Percentiles rank a stretch among this genome's conserved stretches.
Conservation (phyloP, 352 stramenopile species). For the Phytophthora syringae region DNA sequence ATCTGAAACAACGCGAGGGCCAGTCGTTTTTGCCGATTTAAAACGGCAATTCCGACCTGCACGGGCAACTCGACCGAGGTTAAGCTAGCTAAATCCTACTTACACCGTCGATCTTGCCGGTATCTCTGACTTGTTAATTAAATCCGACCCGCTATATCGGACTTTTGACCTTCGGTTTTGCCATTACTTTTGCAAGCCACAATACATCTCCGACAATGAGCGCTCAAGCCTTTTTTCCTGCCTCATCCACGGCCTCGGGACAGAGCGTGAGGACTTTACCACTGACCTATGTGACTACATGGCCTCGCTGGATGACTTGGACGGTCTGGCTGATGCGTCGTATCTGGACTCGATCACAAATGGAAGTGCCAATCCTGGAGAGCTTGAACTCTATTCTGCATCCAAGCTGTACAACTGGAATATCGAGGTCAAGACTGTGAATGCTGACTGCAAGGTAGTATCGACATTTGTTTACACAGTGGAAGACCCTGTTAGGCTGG, state of each 20-base stretch:
- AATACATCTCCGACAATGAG: background rate
- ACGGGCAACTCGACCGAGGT: too few relatives aligned
- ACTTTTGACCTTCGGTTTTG: too few relatives aligned
- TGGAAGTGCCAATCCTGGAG: background rate
- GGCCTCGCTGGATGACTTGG: background rate
- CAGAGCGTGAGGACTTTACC: background rate
- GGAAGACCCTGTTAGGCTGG: too few relatives aligned
- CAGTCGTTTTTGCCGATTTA: too few relatives aligned
- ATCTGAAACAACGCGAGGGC: too few relatives aligned
- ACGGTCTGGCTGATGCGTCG: background rate
- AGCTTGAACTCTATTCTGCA: conserved; percentile 7
- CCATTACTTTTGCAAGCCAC: too few relatives aligned
- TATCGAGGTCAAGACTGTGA: conserved; percentile 2
- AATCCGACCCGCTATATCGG: too few relatives aligned
- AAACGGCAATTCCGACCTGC: too few relatives aligned
- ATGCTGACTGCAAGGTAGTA: background rate
- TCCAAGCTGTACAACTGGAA: conserved; percentile 11
- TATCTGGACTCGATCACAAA: background rate
- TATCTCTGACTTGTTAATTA: too few relatives aligned
- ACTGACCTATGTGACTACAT: background rate
- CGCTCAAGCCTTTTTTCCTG: conserved; percentile 5
- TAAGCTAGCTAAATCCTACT: too few relatives aligned
- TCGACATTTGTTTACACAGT: background rate
- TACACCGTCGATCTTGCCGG: too few relatives aligned
- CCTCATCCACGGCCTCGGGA: background rate